phyloP scores from a whole-genome alignment of 2,329 filamentous ascomycete genomes.

The Claviceps purpurea region DNA sequence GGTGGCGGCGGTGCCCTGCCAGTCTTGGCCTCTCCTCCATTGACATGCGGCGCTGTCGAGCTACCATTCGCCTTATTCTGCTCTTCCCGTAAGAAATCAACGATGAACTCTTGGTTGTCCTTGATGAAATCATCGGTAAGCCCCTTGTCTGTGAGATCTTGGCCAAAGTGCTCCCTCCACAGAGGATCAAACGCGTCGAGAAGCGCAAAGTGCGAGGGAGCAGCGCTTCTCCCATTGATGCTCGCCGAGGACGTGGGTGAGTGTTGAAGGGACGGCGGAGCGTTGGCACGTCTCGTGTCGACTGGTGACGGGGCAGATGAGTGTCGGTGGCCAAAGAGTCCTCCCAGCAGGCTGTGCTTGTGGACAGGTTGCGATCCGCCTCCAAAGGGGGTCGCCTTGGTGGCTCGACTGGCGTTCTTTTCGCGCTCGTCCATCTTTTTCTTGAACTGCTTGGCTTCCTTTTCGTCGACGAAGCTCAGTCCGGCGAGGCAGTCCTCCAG shows the following conservation, averaged over 20 bases:
- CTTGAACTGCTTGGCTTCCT: conserved; percentile 91
- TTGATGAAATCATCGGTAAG: conserved; percentile 54
- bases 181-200: conserved; percentile 51
- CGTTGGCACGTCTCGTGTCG: conserved; percentile 32
- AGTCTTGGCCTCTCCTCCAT: conserved; percentile 18
- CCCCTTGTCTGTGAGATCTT: conserved; percentile 48
- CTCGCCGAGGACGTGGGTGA: conserved; percentile 31
- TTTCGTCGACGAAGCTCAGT: conserved; percentile 89
- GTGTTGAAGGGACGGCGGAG: conserved; percentile 21
- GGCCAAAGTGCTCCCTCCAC: conserved; percentile 53
- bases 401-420: conserved; percentile 87
- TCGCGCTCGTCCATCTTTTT: conserved; percentile 96
- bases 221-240: conserved; percentile 27
- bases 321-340: conserved; percentile 49
- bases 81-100: conserved; percentile 48
- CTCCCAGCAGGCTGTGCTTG: conserved; percentile 40
- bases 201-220: conserved; percentile 43
- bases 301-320: conserved; percentile 44
- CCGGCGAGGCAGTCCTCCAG: conserved; percentile 83
- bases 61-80: conserved; percentile 25
- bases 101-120: conserved; percentile 56
- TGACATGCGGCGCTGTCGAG: conserved; percentile 14
- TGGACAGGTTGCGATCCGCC: conserved; percentile 28
- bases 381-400: conserved; percentile 63
- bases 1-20: conserved; percentile 23